Percentiles rank a stretch among this genome's conserved stretches.
phyloP scores from a whole-genome alignment of 2,329 filamentous ascomycete species.

The Dactylellina leptospora region DNA sequence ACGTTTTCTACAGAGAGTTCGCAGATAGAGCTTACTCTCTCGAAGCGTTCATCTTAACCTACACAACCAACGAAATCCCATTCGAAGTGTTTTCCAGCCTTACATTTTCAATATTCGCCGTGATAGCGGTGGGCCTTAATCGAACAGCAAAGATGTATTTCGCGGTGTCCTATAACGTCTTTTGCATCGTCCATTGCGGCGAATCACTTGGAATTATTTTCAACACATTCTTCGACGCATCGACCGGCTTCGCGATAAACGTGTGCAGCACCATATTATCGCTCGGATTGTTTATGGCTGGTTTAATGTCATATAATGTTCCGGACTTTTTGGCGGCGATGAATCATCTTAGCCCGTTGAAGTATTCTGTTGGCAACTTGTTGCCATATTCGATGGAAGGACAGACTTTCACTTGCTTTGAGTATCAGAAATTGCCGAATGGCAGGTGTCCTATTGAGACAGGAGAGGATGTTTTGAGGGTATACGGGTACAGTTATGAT shows the following conservation, averaged over 20 bases:
- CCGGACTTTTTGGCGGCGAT: slow-evolving; percentile 72
- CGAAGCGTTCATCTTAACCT: slow-evolving; percentile 75
- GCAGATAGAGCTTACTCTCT: slow-evolving; percentile 77
- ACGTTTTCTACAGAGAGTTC: slow-evolving; percentile 80
- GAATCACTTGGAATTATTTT: slow-evolving; percentile 82
- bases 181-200: slow-evolving; percentile 77
- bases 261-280: slow-evolving; percentile 75
- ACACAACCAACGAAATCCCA: slow-evolving; percentile 75
- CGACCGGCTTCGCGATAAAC: slow-evolving; percentile 80
- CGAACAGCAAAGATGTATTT: slow-evolving; percentile 73
- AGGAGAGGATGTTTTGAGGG: slow-evolving; percentile 72
- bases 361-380: slow-evolving; percentile 74
- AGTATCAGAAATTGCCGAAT: slow-evolving; percentile 68
- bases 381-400: slow-evolving; percentile 71
- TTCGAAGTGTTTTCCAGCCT: slow-evolving; percentile 74
- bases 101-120: slow-evolving; percentile 71
- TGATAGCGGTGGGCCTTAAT: slow-evolving; percentile 72
- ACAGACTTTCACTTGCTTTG: slow-evolving; percentile 71
- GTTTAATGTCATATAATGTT: slow-evolving; percentile 75
- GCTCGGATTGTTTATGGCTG: slow-evolving; percentile 75
- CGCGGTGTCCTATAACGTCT: slow-evolving; percentile 73
- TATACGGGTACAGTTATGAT: slow-evolving; percentile 72
- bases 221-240: slow-evolving; percentile 74
- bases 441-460: slow-evolving; percentile 72
- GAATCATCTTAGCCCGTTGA: slow-evolving; percentile 76